Base-by-base conservation (phyloP, 1,139 yeast genomes). In the Yamadazyma friedrichii region DNA sequence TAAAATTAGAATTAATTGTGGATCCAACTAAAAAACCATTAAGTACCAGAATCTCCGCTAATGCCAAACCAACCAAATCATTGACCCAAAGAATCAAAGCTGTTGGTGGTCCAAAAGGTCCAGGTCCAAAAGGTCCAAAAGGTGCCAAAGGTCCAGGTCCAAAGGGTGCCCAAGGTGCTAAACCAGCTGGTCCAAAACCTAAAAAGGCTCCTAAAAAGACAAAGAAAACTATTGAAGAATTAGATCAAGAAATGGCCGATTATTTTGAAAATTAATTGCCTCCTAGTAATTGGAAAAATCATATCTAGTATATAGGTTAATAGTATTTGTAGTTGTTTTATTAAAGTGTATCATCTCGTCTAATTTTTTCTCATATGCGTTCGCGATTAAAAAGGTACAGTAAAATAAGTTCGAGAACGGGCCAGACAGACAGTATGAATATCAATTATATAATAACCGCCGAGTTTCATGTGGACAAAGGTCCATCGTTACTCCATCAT, bases 171-270 rank as follows among this genome's bases (percentile, higher is more conserved):
- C 51, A 54, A 34, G 52, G 53, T 31, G 53, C 56, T 26, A 59
- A 57, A 48, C 58, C 55, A 46, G 63, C 47, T 17, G 48, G 58
- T 46, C 64, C 48, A 15, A 48, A 59, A 15, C 26, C 26, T 4
- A 56, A 58, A 42, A 61, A 59, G 48, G 64, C 66, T 39, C 66
- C 63, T 41, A 71, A 65, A 60, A 73, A 67, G 53, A 76, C 79
- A 51, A 83, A 84, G 77, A 88, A 87, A 71, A 80, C 93, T 37
- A 79, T 91, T 47, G 98, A 88, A 62, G 87, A 88, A 64, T 78
- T 91, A 57, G 98, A 93, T 65, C 89, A 86, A 61, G 95, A 86
- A 70, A 89, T 89, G 96, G 84, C 88, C 50, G 97, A 84, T 59
- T 86, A 86, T 67, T 84, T 85, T 52, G 78, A 68, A 34, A 40